Evolutionary conservation across 2,329 filamentous ascomycete species (phyloP).

Genomic region (Paraphaeosphaeria sporulosa): DNA sequence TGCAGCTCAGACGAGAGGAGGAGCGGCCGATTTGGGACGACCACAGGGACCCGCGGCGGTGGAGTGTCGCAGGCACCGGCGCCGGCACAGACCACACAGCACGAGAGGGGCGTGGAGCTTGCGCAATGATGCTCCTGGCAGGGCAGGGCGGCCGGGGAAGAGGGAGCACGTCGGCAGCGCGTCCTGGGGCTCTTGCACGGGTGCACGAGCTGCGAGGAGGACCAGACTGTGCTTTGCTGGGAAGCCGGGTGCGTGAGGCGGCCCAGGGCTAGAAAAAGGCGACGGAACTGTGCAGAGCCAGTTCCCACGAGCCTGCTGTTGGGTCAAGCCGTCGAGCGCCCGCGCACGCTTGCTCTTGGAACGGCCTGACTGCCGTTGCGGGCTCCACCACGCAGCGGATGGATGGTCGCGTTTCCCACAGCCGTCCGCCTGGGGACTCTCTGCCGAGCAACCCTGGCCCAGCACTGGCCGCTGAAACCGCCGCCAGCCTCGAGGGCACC

Average conservation of each 20-base stretch:
- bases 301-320: too few species aligned
- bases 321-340: too few species aligned
- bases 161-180: constrained; percentile 11
- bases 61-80: constrained; percentile 21
- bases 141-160: constrained; percentile 15
- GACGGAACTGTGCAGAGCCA: too few species aligned
- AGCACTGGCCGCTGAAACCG: background rate
- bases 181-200: too few species aligned
- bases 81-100: constrained; percentile 6
- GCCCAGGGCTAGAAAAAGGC: background rate
- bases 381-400: too few species aligned
- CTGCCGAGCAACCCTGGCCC: too few species aligned
- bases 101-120: background rate
- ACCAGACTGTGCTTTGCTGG: background rate
- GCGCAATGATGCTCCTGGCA: constrained; percentile 10
- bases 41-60: constrained; percentile 18
- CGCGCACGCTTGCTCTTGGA: too few species aligned
- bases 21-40: constrained; percentile 14
- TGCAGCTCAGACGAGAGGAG: background rate
- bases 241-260: too few species aligned
- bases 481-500: background rate
- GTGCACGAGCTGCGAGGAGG: background rate
- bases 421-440: background rate
- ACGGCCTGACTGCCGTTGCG: too few species aligned
- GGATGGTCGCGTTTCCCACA: background rate